Evolutionary conservation across 441 rosid species (phyloP), one percentile per base, ranked within the genome.

Genomic region (Adansonia rubrostipa): DNA sequence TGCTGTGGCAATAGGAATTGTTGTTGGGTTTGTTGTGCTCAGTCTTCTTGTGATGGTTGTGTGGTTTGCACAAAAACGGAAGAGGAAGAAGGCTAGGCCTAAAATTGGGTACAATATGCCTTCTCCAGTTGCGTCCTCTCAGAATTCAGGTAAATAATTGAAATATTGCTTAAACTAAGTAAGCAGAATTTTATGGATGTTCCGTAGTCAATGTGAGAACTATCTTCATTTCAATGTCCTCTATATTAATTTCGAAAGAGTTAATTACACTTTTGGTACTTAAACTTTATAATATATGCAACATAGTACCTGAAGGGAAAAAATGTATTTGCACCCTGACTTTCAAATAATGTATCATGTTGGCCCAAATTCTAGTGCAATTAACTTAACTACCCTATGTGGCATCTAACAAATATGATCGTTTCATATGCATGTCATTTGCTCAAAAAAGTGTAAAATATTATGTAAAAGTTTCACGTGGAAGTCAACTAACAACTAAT

Each of bases 41-140:
- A 85, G 93, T 79, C 84, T 92, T 80, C 83, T 91, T 77, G 90
- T 83, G 42, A 74, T 88, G 80, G 90, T 85, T 61, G 86, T 85
- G 67, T 96, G 93, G 93, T 80, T 88, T 60, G 81, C 80, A 64
- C 87, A 80, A 40, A 92, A 85, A 83, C 90, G 89, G 56, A 92
- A 87, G 87, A 82, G 84, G 84, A 89, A 77, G 85, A 82, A 68
- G 14, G 76, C 81, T 74, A 86, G 86, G 80, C 74, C 86, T 15
- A 85, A 88, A 60, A 82, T 86, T 82, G 93, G 90, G 42, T 90
- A 94, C 74, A 73, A 81, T 22, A 82, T 91, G 92, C 96, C 97
- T 20, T 92, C 98, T 1, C 92, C 93, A 44, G 83, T 82, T 73
- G 87, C 88, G 36, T 92, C 95, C 77, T 91, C 97, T 28, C 89